phyloP scores from a whole-genome alignment of 495 filamentous ascomycete species.

The Neurospora pannonica region DNA sequence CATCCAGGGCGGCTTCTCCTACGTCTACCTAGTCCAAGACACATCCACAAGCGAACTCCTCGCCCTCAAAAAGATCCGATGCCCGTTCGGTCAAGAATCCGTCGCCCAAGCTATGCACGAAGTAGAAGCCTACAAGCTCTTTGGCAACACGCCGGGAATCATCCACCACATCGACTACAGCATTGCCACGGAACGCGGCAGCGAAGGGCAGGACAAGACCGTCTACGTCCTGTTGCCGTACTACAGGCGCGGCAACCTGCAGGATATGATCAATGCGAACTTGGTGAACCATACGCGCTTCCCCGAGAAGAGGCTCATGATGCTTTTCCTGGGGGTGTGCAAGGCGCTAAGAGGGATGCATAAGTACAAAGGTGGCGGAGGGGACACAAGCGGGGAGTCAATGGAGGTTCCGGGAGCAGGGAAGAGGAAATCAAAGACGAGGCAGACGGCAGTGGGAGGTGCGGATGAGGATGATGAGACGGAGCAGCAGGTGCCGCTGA shows the following conservation, averaged over 20 bases:
- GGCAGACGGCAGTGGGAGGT: slow-evolving; percentile 32
- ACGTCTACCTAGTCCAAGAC: slow-evolving; percentile 96
- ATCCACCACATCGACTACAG: slow-evolving; percentile 86
- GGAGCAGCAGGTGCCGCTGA: slow-evolving; percentile 66
- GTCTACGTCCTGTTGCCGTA: slow-evolving; percentile 96
- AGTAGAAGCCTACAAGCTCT: slow-evolving; percentile 91
- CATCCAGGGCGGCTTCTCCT: slow-evolving; percentile 82
- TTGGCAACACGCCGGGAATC: slow-evolving; percentile 71
- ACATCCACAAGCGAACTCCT: slow-evolving; percentile 70
- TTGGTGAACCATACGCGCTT: slow-evolving; percentile 93
- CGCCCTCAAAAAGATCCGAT: slow-evolving; percentile 96
- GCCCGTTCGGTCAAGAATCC: slow-evolving; percentile 91
- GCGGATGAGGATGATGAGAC: slow-evolving; percentile 58
- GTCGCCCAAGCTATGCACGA: slow-evolving; percentile 90
- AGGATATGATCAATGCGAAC: slow-evolving; percentile 98
- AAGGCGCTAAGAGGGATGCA: slow-evolving; percentile 83
- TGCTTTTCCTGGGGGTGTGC: slow-evolving; percentile 85
- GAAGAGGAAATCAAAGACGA: slow-evolving; percentile 49
- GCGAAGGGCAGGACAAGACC: slow-evolving; percentile 67
- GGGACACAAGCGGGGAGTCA: slow-evolving; percentile 30
- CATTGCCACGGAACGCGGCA: slow-evolving; percentile 40
- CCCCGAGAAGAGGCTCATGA: slow-evolving; percentile 79
- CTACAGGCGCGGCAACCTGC: slow-evolving; percentile 86
- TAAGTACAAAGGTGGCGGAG: slow-evolving; percentile 55
- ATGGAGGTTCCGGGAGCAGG: slow-evolving; percentile 32